Evolutionary conservation across 106 monocot species (phyloP).

Genomic region (Acorus calamus): DNA sequence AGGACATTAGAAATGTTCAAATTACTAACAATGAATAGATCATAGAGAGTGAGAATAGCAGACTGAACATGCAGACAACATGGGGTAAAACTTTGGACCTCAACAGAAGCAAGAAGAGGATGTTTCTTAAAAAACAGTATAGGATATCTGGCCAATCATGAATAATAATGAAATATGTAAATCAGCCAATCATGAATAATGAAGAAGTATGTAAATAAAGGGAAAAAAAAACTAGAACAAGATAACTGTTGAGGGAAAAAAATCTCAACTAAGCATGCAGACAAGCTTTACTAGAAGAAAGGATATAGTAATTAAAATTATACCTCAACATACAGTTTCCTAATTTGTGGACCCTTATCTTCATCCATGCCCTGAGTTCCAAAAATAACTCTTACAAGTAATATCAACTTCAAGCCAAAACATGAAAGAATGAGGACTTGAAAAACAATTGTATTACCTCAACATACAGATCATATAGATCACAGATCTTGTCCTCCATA

Average conservation of each 20-base stretch:
- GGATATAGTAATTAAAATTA: neutral
- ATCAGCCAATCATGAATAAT: no score
- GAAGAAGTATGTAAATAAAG: neutral
- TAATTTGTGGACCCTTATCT: conserved; percentile 73
- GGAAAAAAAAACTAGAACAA: neutral
- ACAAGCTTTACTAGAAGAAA: neutral
- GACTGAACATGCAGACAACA: no score
- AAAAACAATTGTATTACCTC: conserved; percentile 44
- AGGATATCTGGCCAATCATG: no score
- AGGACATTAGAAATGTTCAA: no score
- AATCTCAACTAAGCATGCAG: neutral
- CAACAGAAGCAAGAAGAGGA: no score
- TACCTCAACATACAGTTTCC: conserved; percentile 93
- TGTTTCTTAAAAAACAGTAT: no score
- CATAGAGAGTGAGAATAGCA: no score
- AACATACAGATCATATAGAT: conserved; percentile 92
- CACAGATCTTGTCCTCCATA: conserved; percentile 91
- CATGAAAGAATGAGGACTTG: neutral
- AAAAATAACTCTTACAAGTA: neutral
- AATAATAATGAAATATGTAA: no score
- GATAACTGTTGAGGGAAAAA: neutral
- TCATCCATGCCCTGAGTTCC: conserved; percentile 80
- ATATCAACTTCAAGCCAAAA: no score
- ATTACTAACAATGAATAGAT: no score
- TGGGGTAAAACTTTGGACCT: no score